Base-by-base conservation (phyloP, 371 early-diverging fungal species). In the Sporodiniella umbellata region DNA sequence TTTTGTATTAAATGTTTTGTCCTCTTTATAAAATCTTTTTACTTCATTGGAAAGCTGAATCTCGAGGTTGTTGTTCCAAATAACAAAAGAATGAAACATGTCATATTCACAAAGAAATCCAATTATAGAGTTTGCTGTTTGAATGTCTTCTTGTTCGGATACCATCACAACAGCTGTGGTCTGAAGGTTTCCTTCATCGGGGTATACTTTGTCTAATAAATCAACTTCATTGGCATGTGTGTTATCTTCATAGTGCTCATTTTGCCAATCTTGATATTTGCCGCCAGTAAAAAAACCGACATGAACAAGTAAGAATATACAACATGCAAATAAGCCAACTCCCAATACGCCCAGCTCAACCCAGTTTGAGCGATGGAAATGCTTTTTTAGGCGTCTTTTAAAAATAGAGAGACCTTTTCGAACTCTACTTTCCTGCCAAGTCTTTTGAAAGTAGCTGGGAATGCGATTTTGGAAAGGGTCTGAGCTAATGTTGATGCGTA, bases 41-140 rank as follows among this genome's bases (percentile, higher is more conserved):
- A 83, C 81, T 66, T 70, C 67, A 33, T 61, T 52, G 8, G 76
- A 76, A 24, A 80, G 37, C 42, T 70, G 68, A 6, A 75, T 39
- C 18, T 60, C 54, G 7, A 72, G 72, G 58, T 84, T 72, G 55
- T 84, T 78, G 44, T 81, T 81, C 85, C 85, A 84, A 26, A 84
- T 60, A 55, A 81, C 66, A 19, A 80, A 70, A 35, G 58, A 65
- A 30, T 67, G 63, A 67, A 84, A 81, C 75, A 83, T 81, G n/a
- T 76, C 64, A 47, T 81, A 77, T 21, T 70, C 67, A 53, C 85
- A 84, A 14, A 83, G 52, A 30, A 78, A 66, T 33, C 72, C 57
- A 15, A 80, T 31, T 11, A 62, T 66, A 12, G 42, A 52, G 24
- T 55, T 65, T 47, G 55, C 39, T 57, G 73, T 62, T 28, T 28